Evolutionary conservation across 495 filamentous ascomycete species (phyloP), one percentile per base, ranked within the genome.

Genomic region (Penicillium mononematosum): DNA sequence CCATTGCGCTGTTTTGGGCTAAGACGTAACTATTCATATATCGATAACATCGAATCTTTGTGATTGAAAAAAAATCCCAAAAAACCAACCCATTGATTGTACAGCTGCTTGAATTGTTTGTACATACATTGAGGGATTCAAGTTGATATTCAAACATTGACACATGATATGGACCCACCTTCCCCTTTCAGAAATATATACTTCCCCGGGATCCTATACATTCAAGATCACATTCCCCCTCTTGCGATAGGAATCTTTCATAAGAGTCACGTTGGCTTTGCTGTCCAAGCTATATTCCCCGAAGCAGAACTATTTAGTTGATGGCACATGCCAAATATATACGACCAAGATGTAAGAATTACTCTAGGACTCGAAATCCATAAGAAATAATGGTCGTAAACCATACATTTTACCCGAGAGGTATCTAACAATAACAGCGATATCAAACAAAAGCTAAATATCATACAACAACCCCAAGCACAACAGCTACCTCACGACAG

Each of bases 1-100:
- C 38, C 24, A 36, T 55, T 36, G 39, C 41, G n/a, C 53, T 54
- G 42, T 51, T 58, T 56, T 11, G 47, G 25, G 47, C 62, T 38
- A 29, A 25, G 55, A 56, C 56, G 52, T 59, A 61, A 54, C 54
- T 62, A 56, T 62, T 45, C 47, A 42, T 56, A 36, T 47, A 48
- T 55, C 58, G 49, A 52, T 51, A 59, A 41, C 46, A 53, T 43
- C 68, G 61, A 31, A 31, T 29, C 2, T 38, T 54, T 32, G 24
- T 27, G 19, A 24, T 45, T 22, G 43, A 8, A 29, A 8, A 29
- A 9, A 8, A 29, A 29, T n/a, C n/a, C n/a, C 5, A 29, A 29
- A 29, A 8, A 6, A 25, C 24, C 24, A 25, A 29, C 0, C 27
- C 7, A 29, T 29, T 29, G 0, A 29, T 29, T 29, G 0, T 9